Conservation (phyloP, 352 stramenopile genomes). For the Chrysophaeum taylorii region DNA sequence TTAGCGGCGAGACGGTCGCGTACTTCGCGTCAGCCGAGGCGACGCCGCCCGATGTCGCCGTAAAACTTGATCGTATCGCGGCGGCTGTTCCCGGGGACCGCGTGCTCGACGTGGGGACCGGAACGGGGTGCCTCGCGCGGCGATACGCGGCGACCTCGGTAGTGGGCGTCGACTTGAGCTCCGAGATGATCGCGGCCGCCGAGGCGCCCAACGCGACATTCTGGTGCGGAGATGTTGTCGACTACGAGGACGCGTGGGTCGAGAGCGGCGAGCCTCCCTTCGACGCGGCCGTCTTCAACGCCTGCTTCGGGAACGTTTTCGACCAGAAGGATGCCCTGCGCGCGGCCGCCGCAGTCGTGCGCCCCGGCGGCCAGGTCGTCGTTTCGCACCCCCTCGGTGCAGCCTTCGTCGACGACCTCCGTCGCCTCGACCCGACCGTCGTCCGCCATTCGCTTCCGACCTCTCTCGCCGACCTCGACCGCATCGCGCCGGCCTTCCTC, state of each 20-base stretch:
- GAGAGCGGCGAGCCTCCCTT: no score
- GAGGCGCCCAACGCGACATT: not conserved
- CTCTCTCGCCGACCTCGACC: not conserved
- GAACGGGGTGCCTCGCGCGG: conserved; percentile 12
- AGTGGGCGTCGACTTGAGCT: conserved; percentile 1
- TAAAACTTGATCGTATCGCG: not conserved
- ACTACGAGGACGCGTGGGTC: not conserved
- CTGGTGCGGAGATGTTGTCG: not conserved
- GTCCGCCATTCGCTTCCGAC: conserved; percentile 6
- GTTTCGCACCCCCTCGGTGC: conserved; percentile 30
- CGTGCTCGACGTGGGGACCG: conserved; percentile 18
- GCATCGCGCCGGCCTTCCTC: conserved; percentile 2
- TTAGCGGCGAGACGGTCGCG: conserved; percentile 16
- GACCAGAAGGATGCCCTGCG: conserved; percentile 16
- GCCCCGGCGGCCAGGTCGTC: conserved; percentile 15
- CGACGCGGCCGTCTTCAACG: conserved; percentile 31
- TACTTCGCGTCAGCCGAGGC: conserved; percentile 26
- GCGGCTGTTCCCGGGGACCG: not conserved
- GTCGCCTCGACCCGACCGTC: not conserved
- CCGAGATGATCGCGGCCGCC: conserved; percentile 10
- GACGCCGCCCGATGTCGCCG: conserved; percentile 14
- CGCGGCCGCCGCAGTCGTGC: not conserved
- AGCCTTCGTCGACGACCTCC: conserved; percentile 26
- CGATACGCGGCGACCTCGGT: not conserved
- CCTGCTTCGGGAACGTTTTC: conserved; percentile 36